Evolutionary conservation across 345 rosid species (phyloP).

Genomic region (Eucalyptus coolabah): DNA sequence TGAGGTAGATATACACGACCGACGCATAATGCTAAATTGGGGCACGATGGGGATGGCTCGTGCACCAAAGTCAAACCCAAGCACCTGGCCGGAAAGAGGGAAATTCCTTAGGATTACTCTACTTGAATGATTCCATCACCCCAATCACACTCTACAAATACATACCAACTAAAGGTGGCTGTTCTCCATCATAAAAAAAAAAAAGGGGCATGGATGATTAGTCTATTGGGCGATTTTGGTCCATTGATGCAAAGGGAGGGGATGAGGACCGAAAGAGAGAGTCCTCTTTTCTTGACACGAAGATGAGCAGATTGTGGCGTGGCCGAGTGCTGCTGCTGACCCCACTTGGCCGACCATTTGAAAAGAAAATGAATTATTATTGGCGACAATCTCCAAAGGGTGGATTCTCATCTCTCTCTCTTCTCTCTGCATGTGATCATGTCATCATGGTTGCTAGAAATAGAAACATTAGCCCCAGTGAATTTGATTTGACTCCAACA

Average conservation of each 20-base stretch:
- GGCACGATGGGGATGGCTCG: neutral
- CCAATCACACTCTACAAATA: neutral
- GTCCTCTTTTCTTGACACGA: neutral
- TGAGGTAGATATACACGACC: neutral
- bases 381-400: neutral
- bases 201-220: neutral
- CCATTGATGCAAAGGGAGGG: neutral
- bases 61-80: neutral
- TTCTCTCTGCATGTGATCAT: neutral
- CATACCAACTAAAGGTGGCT: neutral
- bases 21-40: neutral
- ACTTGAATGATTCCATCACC: neutral
- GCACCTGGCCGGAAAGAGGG: neutral
- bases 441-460: neutral
- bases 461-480: neutral
- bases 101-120: neutral
- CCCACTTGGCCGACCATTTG: neutral
- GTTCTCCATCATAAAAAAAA: neutral
- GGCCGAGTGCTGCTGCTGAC: neutral
- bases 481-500: neutral
- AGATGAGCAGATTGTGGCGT: neutral
- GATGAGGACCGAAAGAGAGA: neutral
- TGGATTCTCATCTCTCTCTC: neutral
- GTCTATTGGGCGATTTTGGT: neutral
- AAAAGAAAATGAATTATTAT: neutral